A percentile compares a stretch with the other conserved stretches of the same genome.
Conservation (phyloP, 371 early-diverging fungal genomes). For the Mortierella sp. region DNA sequence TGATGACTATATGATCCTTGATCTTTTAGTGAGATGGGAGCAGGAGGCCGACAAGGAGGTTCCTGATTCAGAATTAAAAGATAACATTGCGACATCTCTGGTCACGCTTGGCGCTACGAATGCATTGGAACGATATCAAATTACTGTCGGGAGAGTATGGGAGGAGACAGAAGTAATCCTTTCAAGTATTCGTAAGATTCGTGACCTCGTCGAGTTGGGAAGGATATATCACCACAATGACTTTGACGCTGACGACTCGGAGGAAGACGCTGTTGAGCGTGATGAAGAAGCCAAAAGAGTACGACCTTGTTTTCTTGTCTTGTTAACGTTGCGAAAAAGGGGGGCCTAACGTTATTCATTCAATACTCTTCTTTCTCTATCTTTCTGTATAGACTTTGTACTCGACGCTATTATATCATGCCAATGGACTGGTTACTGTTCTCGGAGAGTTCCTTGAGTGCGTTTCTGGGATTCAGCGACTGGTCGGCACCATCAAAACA, state of each 20-base stretch:
- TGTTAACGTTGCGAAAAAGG: background rate
- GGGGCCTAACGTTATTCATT: background rate
- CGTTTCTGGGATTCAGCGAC: slow-evolving; percentile 42
- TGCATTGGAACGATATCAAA: slow-evolving; percentile 49
- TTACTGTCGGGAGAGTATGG: slow-evolving; percentile 42
- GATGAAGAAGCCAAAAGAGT: slow-evolving; percentile 33
- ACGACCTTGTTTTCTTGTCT: background rate
- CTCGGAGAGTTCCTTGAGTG: slow-evolving; percentile 52
- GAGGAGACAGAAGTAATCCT: slow-evolving; percentile 53
- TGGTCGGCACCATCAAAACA: slow-evolving; percentile 39
- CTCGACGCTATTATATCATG: slow-evolving; percentile 30
- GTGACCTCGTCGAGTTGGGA: slow-evolving; percentile 49
- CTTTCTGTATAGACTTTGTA: slow-evolving; percentile 28
- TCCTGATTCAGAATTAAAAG: slow-evolving; percentile 8
- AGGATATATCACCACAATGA: slow-evolving; percentile 30
- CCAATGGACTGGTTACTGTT: slow-evolving; percentile 44
- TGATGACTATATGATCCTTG: slow-evolving; percentile 50
- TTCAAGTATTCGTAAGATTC: slow-evolving; percentile 37
- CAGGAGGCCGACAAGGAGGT: slow-evolving; percentile 43
- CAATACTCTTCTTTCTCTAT: background rate
- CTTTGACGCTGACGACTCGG: slow-evolving; percentile 48
- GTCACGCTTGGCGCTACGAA: slow-evolving; percentile 46
- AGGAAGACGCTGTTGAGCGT: slow-evolving; percentile 41
- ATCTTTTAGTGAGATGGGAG: slow-evolving; percentile 45
- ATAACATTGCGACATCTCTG: slow-evolving; percentile 34